Conservation (phyloP, 768 basidiomycete genomes). For the Phaeolepiota aurea region DNA sequence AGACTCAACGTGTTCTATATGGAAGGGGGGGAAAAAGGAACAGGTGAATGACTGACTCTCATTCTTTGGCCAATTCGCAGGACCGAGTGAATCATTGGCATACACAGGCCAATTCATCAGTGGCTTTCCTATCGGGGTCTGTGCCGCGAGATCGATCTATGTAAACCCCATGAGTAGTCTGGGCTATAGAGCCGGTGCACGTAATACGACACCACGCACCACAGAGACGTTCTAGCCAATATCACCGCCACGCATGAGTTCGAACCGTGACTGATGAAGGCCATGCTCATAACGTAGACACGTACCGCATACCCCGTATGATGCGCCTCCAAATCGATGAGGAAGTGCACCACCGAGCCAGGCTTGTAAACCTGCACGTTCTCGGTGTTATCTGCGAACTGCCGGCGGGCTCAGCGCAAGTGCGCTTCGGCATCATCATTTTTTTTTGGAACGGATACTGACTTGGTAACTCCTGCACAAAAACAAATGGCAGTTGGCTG, state of each 20-base stretch:
- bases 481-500: constrained; percentile 22
- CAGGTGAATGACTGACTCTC: constrained; percentile 28
- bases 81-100: constrained; percentile 19
- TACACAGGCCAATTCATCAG: constrained; percentile 24
- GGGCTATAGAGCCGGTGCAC: too few species aligned
- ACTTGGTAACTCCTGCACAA: constrained; percentile 25
- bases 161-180: too few species aligned
- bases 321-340: constrained; percentile 22
- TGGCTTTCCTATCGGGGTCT: constrained; percentile 18
- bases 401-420: too few species aligned
- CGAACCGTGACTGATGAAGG: not conserved
- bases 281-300: constrained; percentile 1
- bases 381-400: constrained; percentile 22
- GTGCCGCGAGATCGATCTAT: constrained; percentile 20
- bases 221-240: constrained; percentile 29
- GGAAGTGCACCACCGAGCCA: constrained; percentile 21
- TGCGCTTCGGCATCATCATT: too few species aligned
- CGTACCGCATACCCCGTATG: constrained; percentile 26
- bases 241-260: constrained; percentile 1
- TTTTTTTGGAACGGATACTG: too few species aligned
- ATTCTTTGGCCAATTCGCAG: constrained; percentile 22
- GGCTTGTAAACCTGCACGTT: constrained; percentile 18
- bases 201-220: too few species aligned
- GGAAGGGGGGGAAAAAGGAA: not conserved
- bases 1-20: not conserved